Conservation (phyloP, 2,329 filamentous ascomycete species). For the Aspergillus tubingensis region DNA sequence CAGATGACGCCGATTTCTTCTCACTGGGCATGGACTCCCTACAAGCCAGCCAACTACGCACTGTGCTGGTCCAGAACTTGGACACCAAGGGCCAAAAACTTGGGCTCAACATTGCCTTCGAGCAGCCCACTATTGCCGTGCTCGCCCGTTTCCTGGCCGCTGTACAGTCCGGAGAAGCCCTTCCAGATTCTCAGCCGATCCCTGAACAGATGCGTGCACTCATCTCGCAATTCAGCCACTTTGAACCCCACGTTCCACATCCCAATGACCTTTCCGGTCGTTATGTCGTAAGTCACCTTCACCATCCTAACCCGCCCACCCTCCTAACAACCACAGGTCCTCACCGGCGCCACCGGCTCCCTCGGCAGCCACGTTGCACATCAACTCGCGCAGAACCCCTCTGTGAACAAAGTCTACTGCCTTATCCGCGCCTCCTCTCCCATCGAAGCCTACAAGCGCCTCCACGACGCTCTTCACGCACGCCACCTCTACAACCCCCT, state of each 20-base stretch:
- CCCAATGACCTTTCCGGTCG: slow-evolving; percentile 21
- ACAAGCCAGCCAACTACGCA: slow-evolving; percentile 59
- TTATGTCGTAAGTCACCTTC: slow-evolving; percentile 26
- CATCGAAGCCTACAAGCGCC: slow-evolving; percentile 47
- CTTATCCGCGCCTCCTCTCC: slow-evolving; percentile 54
- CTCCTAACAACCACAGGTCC: slow-evolving; percentile 32
- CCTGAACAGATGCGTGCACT: slow-evolving; percentile 49
- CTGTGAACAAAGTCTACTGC: slow-evolving; percentile 55
- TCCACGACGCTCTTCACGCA: slow-evolving; percentile 46
- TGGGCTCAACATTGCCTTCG: slow-evolving; percentile 61
- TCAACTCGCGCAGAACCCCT: slow-evolving; percentile 39
- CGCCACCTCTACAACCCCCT: slow-evolving; percentile 36
- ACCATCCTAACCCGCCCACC: too few relatives aligned
- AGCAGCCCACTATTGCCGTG: slow-evolving; percentile 53
- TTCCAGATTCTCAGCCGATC: slow-evolving; percentile 33
- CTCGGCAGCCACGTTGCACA: slow-evolving; percentile 62
- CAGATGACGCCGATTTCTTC: slow-evolving; percentile 59
- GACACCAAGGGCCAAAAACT: slow-evolving; percentile 52
- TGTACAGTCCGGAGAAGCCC: slow-evolving; percentile 40
- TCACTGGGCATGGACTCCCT: slow-evolving; percentile 59
- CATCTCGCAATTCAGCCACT: slow-evolving; percentile 49
- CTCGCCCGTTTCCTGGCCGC: slow-evolving; percentile 50
- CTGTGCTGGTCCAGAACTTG: slow-evolving; percentile 53
- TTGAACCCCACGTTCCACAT: slow-evolving; percentile 29
- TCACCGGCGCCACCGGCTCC: slow-evolving; percentile 68